Evolutionary conservation across 345 rosid species (phyloP), one percentile per base, ranked within the genome.

Genomic region (Bruguiera parviflora): DNA sequence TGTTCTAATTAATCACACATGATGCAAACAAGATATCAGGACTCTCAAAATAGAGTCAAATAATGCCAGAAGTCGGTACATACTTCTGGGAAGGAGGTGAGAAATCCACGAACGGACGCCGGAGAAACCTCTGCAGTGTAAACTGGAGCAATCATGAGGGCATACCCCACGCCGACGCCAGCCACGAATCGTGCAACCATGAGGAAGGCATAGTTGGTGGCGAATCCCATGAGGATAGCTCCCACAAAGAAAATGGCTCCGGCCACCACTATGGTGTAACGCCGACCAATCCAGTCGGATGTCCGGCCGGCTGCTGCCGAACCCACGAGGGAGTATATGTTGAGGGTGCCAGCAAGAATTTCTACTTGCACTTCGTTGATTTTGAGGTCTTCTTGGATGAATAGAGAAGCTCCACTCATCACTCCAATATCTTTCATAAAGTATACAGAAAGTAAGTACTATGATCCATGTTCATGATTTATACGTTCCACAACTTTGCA

Each of bases 71-170:
- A 24, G 24, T 56, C 28, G 24, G 28, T 10, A 63, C 71, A 46
- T 64, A 87, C 97, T 87, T 95, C 99, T 0, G 99, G 98, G 65
- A 95, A 86, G 31, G 99, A 95, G 43, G 84, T 87, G 69, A 95
- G 98, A 64, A 87, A 92, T 31, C 99, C 98, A 5, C 99, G 96
- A 22, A 87, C 68, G 27, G 97, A 81, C 0, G 99, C 92, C 3
- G 99, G 97, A n/a, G 99, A 83, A 39, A 95, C 82, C 72, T 95
- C 98, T 21, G 96, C 90, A 0, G 96, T 88, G 67, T 92, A 95
- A 4, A 95, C 98, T 0, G 98, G 98, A 24, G 98, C 98, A 8
- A 95, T 91, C 98, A 92, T 87, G 74, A 92, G 87, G 2, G 97
- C 98, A 53, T 85, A 92, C 1, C 99, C 99, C 8, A 90, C 90